phyloP scores from a whole-genome alignment of 2,329 filamentous ascomycete genomes.

The Aureobasidium vineae region DNA sequence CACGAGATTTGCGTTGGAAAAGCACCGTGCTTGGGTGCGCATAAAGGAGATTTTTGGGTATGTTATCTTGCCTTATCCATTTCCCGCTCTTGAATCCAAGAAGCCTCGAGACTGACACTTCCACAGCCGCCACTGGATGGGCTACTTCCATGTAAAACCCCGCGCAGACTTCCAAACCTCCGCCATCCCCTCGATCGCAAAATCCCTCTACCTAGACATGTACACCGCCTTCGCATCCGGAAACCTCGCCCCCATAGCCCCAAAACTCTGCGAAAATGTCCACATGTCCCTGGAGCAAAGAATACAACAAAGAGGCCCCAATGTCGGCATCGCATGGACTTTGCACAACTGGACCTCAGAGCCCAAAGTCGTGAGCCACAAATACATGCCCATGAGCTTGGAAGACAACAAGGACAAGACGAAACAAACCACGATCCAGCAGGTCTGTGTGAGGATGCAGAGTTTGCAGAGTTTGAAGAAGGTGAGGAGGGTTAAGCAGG shows the following conservation, averaged over 20 bases:
- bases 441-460: constrained; percentile 30
- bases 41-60: constrained; percentile 9
- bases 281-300: constrained; percentile 36
- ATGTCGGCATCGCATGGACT: constrained; percentile 34
- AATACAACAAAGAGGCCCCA: constrained; percentile 40
- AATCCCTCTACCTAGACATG: constrained; percentile 47
- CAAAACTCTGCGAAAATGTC: constrained; percentile 32
- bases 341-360: constrained; percentile 33
- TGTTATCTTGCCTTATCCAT: too few relatives aligned
- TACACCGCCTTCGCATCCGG: constrained; percentile 50
- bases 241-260: constrained; percentile 33
- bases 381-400: constrained; percentile 36
- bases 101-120: background rate
- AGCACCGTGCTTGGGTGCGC: constrained; percentile 9
- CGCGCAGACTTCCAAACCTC: constrained; percentile 35
- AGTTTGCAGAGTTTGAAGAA: constrained; percentile 28
- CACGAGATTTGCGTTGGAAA: constrained; percentile 27
- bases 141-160: constrained; percentile 38
- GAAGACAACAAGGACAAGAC: constrained; percentile 33
- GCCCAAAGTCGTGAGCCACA: constrained; percentile 35
- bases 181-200: constrained; percentile 41
- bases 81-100: background rate
- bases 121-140: background rate
- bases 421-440: constrained; percentile 28
- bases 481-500: constrained; percentile 36